Evolutionary conservation across 306 rosid species (phyloP).

Genomic region (Prunus mume): DNA sequence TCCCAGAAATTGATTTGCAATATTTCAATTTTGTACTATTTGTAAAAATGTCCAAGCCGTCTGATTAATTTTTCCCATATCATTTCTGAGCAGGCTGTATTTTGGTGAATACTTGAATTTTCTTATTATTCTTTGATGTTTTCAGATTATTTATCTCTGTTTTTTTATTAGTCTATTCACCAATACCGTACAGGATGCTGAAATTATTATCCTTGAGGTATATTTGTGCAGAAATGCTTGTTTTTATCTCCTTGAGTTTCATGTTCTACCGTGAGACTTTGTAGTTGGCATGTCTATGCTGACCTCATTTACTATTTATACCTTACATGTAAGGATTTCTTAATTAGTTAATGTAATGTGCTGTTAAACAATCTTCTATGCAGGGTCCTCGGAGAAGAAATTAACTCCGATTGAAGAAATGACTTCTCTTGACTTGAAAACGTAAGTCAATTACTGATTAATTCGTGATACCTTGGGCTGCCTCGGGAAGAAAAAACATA

Average conservation of each 20-base stretch:
- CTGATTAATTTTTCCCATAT: not conserved
- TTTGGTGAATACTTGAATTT: not conserved
- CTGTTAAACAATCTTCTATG: conserved; percentile 27
- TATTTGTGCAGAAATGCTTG: conserved; percentile 4
- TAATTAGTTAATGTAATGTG: not conserved
- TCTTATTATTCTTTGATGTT: not conserved
- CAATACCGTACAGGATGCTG: not conserved
- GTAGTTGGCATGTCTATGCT: conserved; percentile 2
- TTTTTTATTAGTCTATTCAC: not conserved
- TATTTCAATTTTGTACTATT: not conserved
- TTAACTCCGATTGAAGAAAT: conserved; percentile 67
- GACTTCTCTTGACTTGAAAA: conserved; percentile 81
- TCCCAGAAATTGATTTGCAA: not conserved
- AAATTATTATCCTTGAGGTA: not conserved
- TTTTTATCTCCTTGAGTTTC: conserved; percentile 15
- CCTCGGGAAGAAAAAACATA: not conserved
- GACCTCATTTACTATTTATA: conserved; percentile 1
- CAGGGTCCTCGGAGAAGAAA: conserved; percentile 69
- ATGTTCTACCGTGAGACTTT: not conserved
- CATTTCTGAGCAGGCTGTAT: not conserved
- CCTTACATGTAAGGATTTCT: not conserved
- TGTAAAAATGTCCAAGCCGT: not conserved
- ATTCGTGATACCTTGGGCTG: conserved; percentile 12
- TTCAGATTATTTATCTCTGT: not conserved
- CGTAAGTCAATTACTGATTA: conserved; percentile 52